These are phyloP conservation scores for Lentinula novae-zelandiae DNA, from an alignment of 1,284 basidiomycete genomes.

Conservation along the genomic window DNA sequence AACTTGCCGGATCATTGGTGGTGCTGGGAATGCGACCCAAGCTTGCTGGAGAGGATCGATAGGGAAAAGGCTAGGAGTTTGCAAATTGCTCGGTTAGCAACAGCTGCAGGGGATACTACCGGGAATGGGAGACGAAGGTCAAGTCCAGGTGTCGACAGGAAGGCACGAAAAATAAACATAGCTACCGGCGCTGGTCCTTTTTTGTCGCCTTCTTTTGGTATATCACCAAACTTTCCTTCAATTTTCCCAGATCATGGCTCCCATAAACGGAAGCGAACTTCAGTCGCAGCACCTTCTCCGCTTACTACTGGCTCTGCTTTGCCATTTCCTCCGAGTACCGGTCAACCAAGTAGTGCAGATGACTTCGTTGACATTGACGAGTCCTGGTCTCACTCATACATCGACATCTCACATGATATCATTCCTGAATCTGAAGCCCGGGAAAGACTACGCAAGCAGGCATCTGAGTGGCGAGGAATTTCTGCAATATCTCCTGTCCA, in stretches of 20 bases:
- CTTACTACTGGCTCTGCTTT: not conserved
- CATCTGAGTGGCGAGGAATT: slow-evolving; percentile 64
- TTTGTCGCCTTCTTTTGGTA: not conserved
- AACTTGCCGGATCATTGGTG: slow-evolving; percentile 74
- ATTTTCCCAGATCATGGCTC: not conserved
- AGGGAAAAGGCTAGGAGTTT: slow-evolving; percentile 25
- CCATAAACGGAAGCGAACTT: not conserved
- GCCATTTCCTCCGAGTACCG: not conserved
- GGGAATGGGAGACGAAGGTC: slow-evolving; percentile 29
- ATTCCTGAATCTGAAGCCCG: slow-evolving; percentile 49
- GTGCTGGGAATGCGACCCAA: slow-evolving; percentile 59
- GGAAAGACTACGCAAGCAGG: slow-evolving; percentile 52
- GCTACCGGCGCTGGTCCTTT: not conserved
- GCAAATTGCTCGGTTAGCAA: slow-evolving; percentile 31
- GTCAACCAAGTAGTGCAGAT: not conserved
- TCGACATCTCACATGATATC: slow-evolving; percentile 48
- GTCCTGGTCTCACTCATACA: slow-evolving; percentile 18
- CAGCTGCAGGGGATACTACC: slow-evolving; percentile 36
- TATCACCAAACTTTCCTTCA: not conserved
- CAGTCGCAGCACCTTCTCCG: not conserved
- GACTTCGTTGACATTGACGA: not conserved
- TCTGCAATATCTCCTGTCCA: slow-evolving; percentile 47
- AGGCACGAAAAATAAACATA: not conserved
- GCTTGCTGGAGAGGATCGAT: slow-evolving; percentile 14
- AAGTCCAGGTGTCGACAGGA: not conserved